A percentile compares a stretch with the other conserved stretches of the same genome.
phyloP scores from a whole-genome alignment of 768 basidiomycete species.

The Suillus discolor region DNA sequence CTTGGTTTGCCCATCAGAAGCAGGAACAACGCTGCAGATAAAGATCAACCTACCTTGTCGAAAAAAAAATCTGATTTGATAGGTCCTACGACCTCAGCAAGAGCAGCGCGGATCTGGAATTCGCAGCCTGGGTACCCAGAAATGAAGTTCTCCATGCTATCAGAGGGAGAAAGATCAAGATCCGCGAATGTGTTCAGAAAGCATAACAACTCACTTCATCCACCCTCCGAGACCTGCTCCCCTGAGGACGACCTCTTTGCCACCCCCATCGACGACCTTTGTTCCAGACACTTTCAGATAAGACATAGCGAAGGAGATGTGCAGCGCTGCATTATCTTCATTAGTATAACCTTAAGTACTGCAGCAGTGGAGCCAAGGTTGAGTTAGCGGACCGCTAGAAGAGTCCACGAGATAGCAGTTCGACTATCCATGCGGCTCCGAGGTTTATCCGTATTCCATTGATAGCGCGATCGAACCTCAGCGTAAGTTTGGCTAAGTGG shows the following conservation, averaged over 20 bases:
- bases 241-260: slow-evolving; percentile 59
- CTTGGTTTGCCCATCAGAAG: slow-evolving; percentile 35
- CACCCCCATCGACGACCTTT: slow-evolving; percentile 59
- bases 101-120: slow-evolving; percentile 70
- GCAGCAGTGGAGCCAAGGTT: slow-evolving; percentile 8
- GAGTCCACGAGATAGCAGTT: slow-evolving; percentile 8
- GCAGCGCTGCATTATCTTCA: background rate
- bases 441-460: slow-evolving; percentile 18
- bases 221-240: slow-evolving; percentile 84
- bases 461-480: background rate
- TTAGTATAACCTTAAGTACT: background rate
- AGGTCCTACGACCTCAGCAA: slow-evolving; percentile 65
- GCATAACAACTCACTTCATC: slow-evolving; percentile 69
- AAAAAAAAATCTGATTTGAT: slow-evolving; percentile 80
- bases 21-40: background rate
- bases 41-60: slow-evolving; percentile 60
- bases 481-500: background rate
- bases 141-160: slow-evolving; percentile 79
- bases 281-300: slow-evolving; percentile 59
- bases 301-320: slow-evolving; percentile 17
- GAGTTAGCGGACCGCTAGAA: slow-evolving; percentile 3
- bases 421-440: slow-evolving; percentile 3
- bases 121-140: slow-evolving; percentile 83
- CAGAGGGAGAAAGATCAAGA: slow-evolving; percentile 8
- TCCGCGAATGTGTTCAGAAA: slow-evolving; percentile 1